Evolutionary conservation across 169 alveolate species (phyloP).

Genomic region (Miamiensis avidus): DNA sequence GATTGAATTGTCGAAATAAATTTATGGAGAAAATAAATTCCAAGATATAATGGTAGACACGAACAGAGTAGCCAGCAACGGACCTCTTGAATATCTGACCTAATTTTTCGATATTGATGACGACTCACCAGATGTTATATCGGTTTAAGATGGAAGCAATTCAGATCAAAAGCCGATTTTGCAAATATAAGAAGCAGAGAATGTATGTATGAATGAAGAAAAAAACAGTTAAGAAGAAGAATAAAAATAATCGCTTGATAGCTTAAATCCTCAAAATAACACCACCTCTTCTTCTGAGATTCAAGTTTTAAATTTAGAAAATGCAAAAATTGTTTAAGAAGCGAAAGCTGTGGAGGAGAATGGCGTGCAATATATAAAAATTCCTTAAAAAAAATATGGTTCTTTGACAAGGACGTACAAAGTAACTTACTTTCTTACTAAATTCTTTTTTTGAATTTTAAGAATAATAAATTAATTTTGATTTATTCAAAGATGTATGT

Average conservation of each 20-base stretch:
- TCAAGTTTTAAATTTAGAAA: no score
- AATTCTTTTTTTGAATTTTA: neutral
- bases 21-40: neutral
- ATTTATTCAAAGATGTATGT: neutral
- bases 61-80: neutral
- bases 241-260: neutral
- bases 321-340: no score
- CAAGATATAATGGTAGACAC: neutral
- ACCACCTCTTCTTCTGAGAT: no score
- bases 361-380: neutral
- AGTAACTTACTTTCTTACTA: no score
- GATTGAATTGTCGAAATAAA: neutral
- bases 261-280: no score
- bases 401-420: no score
- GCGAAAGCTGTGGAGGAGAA: no score
- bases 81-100: neutral
- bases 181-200: neutral
- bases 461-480: no score
- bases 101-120: no score
- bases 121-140: no score
- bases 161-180: neutral
- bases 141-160: no score
- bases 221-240: neutral
- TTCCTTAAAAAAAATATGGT: neutral
- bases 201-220: no score